A percentile compares a stretch with the other conserved stretches of the same genome.
These are phyloP conservation scores for Ascoidea tarda DNA, from an alignment of 805 yeast genomes.

Conservation along the genomic window DNA sequence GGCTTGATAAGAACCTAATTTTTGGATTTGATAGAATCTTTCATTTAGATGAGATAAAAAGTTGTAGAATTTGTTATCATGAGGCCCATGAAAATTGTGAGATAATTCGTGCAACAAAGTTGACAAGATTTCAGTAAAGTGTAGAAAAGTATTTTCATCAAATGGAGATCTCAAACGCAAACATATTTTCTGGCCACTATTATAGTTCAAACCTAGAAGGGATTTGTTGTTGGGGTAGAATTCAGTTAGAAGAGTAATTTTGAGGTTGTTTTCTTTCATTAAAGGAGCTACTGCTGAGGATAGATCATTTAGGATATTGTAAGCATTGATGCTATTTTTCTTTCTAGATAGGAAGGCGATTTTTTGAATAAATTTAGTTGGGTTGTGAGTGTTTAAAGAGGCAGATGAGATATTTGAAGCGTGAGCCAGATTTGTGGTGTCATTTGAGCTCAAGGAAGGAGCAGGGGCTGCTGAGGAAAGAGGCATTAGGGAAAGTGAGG, in stretches of 20 bases:
- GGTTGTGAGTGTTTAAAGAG: background rate
- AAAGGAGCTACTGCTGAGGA: slow-evolving; percentile 66
- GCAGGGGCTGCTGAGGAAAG: too few relatives aligned
- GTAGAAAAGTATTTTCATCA: slow-evolving; percentile 38
- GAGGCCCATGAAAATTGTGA: slow-evolving; percentile 73
- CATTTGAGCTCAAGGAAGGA: too few relatives aligned
- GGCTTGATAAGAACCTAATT: slow-evolving; percentile 26
- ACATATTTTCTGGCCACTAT: slow-evolving; percentile 58
- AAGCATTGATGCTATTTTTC: slow-evolving; percentile 33
- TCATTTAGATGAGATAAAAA: slow-evolving; percentile 46
- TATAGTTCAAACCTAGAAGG: slow-evolving; percentile 73
- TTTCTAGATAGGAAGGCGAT: slow-evolving; percentile 34
- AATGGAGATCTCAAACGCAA: slow-evolving; percentile 51
- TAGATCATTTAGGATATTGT: slow-evolving; percentile 48
- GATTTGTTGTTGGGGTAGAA: slow-evolving; percentile 59
- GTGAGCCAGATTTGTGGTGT: too few relatives aligned
- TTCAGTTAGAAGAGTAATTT: slow-evolving; percentile 59
- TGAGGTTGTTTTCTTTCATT: slow-evolving; percentile 52
- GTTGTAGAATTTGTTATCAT: slow-evolving; percentile 55
- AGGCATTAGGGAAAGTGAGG: too few relatives aligned
- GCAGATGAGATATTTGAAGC: too few relatives aligned
- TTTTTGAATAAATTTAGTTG: slow-evolving; percentile 16
- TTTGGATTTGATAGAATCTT: slow-evolving; percentile 30
- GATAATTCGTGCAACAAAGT: slow-evolving; percentile 82
- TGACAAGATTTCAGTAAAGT: slow-evolving; percentile 55